Evolutionary conservation across 1,139 yeast genomes (phyloP).

Genomic region (Blastobotrys illinoisensis): DNA sequence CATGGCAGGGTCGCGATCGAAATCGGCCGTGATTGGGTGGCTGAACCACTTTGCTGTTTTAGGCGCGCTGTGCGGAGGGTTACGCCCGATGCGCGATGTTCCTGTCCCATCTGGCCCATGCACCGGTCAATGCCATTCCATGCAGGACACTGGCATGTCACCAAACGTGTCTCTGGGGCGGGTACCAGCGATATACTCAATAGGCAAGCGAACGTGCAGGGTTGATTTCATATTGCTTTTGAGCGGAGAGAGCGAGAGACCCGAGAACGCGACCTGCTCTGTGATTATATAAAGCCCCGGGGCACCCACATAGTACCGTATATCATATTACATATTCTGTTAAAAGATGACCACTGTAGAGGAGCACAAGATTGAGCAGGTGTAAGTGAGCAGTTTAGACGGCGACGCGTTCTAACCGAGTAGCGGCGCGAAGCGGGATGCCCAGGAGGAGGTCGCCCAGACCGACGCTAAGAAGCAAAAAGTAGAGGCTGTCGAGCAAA

Average conservation of each 20-base stretch:
- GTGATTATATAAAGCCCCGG: not conserved
- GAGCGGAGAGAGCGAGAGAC: not conserved
- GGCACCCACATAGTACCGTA: not conserved
- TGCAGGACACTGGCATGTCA: not conserved
- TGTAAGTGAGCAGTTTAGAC: not conserved
- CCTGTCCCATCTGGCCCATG: not conserved
- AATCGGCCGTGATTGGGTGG: not conserved
- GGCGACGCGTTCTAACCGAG: not conserved
- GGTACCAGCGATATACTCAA: not conserved
- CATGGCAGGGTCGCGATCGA: not conserved
- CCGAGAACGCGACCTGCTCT: not conserved
- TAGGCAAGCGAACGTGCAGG: not conserved
- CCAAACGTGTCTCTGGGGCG: not conserved
- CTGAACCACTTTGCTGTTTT: not conserved
- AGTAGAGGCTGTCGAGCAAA: constrained; percentile 6
- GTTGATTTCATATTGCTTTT: not conserved
- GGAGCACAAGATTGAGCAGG: not conserved
- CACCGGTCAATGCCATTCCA: not conserved
- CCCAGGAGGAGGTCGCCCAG: constrained; percentile 9
- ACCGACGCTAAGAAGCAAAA: constrained; percentile 11
- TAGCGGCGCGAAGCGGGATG: constrained; percentile 12
- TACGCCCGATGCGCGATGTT: not conserved
- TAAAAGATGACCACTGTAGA: not conserved
- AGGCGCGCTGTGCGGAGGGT: not conserved
- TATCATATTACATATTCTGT: not conserved